Conservation (phyloP, 306 rosid genomes). For the Ormosia emarginata region DNA sequence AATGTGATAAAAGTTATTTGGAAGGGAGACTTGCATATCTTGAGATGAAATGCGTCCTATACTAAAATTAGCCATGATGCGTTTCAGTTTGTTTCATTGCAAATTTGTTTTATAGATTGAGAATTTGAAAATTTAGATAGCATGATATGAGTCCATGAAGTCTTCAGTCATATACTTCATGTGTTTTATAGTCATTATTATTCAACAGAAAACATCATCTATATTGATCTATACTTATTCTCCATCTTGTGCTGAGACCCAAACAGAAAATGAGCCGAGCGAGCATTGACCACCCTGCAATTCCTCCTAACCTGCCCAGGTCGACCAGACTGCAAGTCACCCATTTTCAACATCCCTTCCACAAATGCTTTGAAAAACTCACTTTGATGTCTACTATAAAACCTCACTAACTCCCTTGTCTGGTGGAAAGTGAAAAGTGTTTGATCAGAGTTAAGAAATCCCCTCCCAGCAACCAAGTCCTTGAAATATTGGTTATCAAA, state of each 20-base stretch:
- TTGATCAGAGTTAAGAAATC: constrained; percentile 83
- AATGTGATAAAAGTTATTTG: neutral
- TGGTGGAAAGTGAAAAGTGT: constrained; percentile 51
- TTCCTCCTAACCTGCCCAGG: constrained; percentile 80
- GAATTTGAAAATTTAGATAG: neutral
- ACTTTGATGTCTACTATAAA: constrained; percentile 39
- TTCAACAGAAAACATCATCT: neutral
- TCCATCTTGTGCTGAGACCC: neutral
- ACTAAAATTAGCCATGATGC: neutral
- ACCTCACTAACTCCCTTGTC: constrained; percentile 46
- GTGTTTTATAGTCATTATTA: neutral
- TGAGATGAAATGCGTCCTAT: neutral
- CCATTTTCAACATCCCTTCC: constrained; percentile 79
- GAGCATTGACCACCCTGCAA: constrained; percentile 60
- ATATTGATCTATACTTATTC: neutral
- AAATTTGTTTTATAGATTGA: neutral
- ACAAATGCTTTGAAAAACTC: constrained; percentile 59
- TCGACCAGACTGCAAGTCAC: constrained; percentile 60
- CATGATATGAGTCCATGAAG: neutral
- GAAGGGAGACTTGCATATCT: neutral
- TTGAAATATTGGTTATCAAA: constrained; percentile 90
- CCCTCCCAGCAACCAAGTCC: constrained; percentile 77
- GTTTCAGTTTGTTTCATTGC: neutral
- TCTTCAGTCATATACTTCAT: neutral
- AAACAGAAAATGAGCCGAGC: neutral